These are phyloP conservation scores for Tulasnella sp. DNA, from an alignment of 768 basidiomycete species.

Conservation along the genomic window DNA sequence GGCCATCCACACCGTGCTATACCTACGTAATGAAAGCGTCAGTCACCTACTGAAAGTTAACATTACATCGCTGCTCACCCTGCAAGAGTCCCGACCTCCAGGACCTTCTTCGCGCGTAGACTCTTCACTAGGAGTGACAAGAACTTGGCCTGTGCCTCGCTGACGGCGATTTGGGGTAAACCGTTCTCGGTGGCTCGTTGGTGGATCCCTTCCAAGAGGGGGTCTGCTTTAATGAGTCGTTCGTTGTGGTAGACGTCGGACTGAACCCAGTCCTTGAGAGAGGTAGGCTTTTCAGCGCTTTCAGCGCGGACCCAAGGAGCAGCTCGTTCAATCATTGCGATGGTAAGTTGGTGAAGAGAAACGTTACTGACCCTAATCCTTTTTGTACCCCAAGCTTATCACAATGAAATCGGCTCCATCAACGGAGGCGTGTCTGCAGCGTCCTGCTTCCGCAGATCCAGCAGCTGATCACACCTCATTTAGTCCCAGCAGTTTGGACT, in stretches of 20 bases:
- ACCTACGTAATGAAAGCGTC: conserved; percentile 14
- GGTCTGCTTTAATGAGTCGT: conserved; percentile 15
- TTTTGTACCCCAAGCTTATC: too few species aligned
- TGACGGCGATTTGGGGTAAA: conserved; percentile 19
- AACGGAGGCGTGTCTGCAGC: too few species aligned
- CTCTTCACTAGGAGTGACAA: conserved; percentile 40
- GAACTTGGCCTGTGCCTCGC: conserved; percentile 41
- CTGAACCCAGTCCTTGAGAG: conserved; percentile 11
- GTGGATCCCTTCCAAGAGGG: conserved; percentile 13
- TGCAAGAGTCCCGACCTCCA: conserved; percentile 57
- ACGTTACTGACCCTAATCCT: too few species aligned
- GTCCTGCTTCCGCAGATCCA: too few species aligned
- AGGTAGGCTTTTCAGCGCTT: too few species aligned
- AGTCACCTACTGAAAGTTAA: not conserved
- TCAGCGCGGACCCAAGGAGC: too few species aligned
- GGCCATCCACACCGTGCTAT: conserved; percentile 27
- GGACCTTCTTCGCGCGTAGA: conserved; percentile 41
- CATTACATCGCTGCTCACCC: conserved; percentile 32
- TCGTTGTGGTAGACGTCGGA: conserved; percentile 15
- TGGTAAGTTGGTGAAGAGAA: too few species aligned
- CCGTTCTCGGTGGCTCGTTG: conserved; percentile 11
- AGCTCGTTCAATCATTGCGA: too few species aligned
- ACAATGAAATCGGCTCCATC: too few species aligned
- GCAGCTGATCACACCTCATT: too few species aligned
- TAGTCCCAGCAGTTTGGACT: too few species aligned